Evolutionary conservation across 2,329 filamentous ascomycete species (phyloP).

Genomic region (Domatiomyces globalis): DNA sequence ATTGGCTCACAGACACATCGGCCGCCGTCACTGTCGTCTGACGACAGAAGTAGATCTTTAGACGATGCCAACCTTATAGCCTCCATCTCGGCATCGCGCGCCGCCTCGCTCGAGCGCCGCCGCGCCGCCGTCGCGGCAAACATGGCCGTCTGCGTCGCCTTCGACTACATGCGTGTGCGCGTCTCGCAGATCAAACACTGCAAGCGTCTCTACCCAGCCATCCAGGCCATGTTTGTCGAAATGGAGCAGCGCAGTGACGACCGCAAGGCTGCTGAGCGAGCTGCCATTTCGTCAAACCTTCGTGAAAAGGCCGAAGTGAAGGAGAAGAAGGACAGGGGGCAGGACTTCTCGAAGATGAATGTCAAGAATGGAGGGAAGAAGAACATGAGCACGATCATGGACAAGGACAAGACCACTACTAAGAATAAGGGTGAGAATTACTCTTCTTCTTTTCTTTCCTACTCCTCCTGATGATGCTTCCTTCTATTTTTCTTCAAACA

Average conservation of each 20-base stretch:
- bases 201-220: slow-evolving; percentile 42
- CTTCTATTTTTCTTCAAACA: background rate
- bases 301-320: slow-evolving; percentile 3
- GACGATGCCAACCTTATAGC: slow-evolving; percentile 3
- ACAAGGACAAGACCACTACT: background rate
- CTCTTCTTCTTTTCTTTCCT: background rate
- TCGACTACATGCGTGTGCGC: slow-evolving; percentile 50
- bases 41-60: background rate
- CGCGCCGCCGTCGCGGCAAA: slow-evolving; percentile 17
- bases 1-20: too few species aligned
- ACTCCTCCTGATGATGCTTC: too few species aligned
- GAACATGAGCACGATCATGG: too few species aligned
- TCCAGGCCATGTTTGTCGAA: slow-evolving; percentile 39
- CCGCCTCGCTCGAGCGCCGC: slow-evolving; percentile 2
- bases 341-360: slow-evolving; percentile 14
- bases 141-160: slow-evolving; percentile 45
- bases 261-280: slow-evolving; percentile 2
- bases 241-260: slow-evolving; percentile 19
- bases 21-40: background rate
- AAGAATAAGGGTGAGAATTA: background rate
- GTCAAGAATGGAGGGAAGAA: background rate
- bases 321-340: slow-evolving; percentile 16
- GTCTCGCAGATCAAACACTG: slow-evolving; percentile 45
- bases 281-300: background rate
- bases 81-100: background rate